These are phyloP conservation scores for Fusarium udum DNA, from an alignment of 2,329 filamentous ascomycete species.

Conservation along the genomic window DNA sequence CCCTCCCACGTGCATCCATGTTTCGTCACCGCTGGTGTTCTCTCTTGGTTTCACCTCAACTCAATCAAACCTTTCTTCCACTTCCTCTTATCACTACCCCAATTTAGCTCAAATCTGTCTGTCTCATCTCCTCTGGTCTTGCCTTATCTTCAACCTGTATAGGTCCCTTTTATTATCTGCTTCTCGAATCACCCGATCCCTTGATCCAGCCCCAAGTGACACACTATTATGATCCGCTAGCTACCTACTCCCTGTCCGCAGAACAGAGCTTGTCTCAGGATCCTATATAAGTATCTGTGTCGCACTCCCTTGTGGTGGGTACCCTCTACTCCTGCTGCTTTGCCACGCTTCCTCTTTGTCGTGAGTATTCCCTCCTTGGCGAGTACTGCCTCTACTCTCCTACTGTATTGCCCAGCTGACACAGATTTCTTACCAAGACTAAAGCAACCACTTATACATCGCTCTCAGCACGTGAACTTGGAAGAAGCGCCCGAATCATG, in stretches of 20 bases:
- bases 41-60: constrained; percentile 4
- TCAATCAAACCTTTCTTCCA: neutral
- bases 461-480: constrained; percentile 2
- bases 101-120: neutral
- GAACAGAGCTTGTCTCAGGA: constrained; percentile 2
- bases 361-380: constrained; percentile 3
- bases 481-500: constrained; percentile 20
- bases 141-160: neutral
- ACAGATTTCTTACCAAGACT: neutral
- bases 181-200: constrained; percentile 14
- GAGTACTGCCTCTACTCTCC: neutral
- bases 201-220: constrained; percentile 7
- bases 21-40: constrained; percentile 29
- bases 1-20: constrained; percentile 32
- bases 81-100: constrained; percentile 1
- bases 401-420: neutral
- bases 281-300: constrained; percentile 22
- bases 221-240: constrained; percentile 14
- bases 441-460: neutral
- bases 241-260: neutral
- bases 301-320: constrained; percentile 11
- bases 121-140: neutral
- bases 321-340: neutral
- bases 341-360: neutral
- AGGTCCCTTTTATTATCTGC: neutral